Percentiles rank a stretch among this genome's conserved stretches.
Evolutionary conservation across 768 basidiomycete species (phyloP).

Genomic region (Suillus alpinus): DNA sequence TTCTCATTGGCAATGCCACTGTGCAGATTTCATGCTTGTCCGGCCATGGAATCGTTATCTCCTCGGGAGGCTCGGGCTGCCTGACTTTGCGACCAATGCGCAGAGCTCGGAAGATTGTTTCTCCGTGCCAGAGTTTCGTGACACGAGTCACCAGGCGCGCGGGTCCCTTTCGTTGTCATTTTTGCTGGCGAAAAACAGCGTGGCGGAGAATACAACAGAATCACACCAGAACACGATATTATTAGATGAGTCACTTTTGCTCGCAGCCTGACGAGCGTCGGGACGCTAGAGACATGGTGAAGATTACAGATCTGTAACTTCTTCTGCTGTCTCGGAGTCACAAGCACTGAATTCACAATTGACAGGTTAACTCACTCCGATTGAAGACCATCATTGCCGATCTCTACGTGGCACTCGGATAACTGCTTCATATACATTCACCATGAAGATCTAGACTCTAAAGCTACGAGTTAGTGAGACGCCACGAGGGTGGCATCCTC

Average conservation of each 20-base stretch:
- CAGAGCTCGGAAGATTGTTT: neutral
- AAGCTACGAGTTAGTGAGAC: neutral
- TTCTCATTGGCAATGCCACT: neutral
- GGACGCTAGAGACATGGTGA: neutral
- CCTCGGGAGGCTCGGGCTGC: neutral
- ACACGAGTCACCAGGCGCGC: neutral
- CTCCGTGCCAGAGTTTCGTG: neutral
- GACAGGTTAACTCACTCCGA: neutral
- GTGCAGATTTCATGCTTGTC: neutral
- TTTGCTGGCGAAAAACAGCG: neutral
- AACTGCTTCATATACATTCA: neutral
- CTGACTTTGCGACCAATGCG: neutral
- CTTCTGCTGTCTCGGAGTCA: neutral
- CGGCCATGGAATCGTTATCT: neutral
- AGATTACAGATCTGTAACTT: neutral
- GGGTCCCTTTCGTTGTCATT: neutral
- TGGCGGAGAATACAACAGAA: neutral
- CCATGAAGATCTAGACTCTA: neutral
- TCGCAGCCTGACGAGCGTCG: neutral
- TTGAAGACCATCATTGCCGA: neutral
- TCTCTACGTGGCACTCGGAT: neutral
- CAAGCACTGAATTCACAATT: neutral
- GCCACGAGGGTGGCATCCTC: neutral
- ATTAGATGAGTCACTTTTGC: neutral
- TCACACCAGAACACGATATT: neutral